Base-by-base conservation (phyloP, 2,329 filamentous ascomycete genomes). In the Epichloe gansuensis region DNA sequence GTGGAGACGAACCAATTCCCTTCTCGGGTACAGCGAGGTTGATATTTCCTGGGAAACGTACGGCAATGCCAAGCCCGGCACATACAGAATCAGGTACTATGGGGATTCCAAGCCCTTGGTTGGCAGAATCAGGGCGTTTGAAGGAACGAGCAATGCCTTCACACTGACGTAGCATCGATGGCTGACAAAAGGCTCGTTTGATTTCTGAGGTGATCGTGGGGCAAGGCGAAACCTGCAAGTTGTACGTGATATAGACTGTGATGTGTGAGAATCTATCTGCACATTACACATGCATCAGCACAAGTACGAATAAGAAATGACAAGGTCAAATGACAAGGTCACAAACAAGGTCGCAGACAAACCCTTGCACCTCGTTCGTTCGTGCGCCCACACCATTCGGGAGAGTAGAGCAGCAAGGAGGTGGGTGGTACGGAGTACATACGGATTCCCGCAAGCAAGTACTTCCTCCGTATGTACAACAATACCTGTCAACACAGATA, bases 21-120 rank as follows among this genome's bases (percentile, higher is more conserved):
- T 89, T 1, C 65, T 88, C 23, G 89, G 84, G 0, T 82, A 83
- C 36, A 95, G 89, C 61, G 81, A 90, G 63, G 90, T 89, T 1
- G 82, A 75, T 8, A 75, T 95, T 50, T 76, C 77, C 47, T 97
- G 91, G 91, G 85, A 91, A 68, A 68, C 66, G 38, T 59, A 57
- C 11, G 63, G 66, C 15, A 61, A 75, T 56, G 75, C 75, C 21
- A 71, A 74, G 54, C 68, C 66, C 1, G 90, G 90, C 0, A 80
- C 76, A 47, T 97, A 95, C 68, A 74, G 89, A 25, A 68, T 95
- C 45, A 80, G 75, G 69, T 97, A 96, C 63, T 91, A 83, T 67
- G 91, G 91, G 0, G 89, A 96, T 68, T 74, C 80, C 3, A 96
- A 90, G 76, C 51, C 53, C 15, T 23, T 59, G 31, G 47, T 57